A percentile compares a stretch with the other conserved stretches of the same genome.
These are phyloP conservation scores for Pseudopithomyces maydicus DNA, from an alignment of 2,329 filamentous ascomycete species.

Conservation along the genomic window DNA sequence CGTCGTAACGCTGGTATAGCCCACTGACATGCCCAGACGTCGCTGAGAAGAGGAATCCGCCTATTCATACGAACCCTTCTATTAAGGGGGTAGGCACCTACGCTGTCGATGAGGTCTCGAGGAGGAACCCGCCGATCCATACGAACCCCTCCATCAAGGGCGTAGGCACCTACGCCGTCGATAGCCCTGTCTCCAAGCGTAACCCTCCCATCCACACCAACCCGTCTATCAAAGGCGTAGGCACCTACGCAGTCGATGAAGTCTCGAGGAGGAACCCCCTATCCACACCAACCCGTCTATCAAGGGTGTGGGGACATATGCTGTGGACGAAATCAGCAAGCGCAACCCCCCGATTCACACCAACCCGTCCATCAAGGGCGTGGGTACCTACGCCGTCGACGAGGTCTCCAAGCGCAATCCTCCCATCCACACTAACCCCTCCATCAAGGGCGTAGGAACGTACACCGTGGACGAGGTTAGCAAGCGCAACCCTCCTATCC, in stretches of 20 bases:
- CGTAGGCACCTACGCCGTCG: neutral
- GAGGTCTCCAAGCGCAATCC: neutral
- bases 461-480: neutral
- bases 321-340: neutral
- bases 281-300: neutral
- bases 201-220: neutral
- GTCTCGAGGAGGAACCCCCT: neutral
- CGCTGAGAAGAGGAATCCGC: neutral
- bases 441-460: neutral
- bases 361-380: neutral
- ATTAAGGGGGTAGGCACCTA: neutral
- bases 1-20: neutral
- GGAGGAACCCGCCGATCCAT: neutral
- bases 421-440: neutral
- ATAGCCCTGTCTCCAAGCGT: neutral
- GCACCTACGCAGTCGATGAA: neutral
- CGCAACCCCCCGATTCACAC: neutral
- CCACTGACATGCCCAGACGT: neutral
- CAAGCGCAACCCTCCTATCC: neutral
- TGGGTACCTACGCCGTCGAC: neutral
- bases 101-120: neutral
- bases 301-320: neutral
- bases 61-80: neutral
- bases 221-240: neutral
- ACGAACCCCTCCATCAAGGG: neutral